Conservation (phyloP, 306 rosid genomes). For the Alnus rubra region DNA sequence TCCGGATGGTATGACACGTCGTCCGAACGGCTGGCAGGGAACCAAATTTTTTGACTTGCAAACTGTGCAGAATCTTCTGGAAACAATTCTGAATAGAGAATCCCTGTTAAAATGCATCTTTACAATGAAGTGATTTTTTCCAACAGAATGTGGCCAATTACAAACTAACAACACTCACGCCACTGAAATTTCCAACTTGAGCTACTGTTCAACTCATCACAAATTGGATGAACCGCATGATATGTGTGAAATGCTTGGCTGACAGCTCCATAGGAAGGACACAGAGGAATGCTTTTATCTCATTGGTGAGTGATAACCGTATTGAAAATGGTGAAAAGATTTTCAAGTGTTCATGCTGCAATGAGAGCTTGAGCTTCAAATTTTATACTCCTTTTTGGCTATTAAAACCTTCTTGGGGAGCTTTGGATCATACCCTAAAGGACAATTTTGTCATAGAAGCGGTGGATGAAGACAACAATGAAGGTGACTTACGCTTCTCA, state of each 20-base stretch:
- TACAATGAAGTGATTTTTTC: too few relatives aligned
- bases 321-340: slow-evolving; percentile 34
- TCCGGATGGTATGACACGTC: too few relatives aligned
- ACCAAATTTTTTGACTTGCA: too few relatives aligned
- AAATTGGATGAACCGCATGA: slow-evolving; percentile 42
- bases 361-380: slow-evolving; percentile 44
- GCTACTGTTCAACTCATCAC: slow-evolving; percentile 60
- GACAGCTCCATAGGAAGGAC: slow-evolving; percentile 37
- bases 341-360: slow-evolving; percentile 57
- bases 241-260: slow-evolving; percentile 69
- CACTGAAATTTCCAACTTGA: slow-evolving; percentile 56
- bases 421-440: slow-evolving; percentile 38
- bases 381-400: slow-evolving; percentile 36
- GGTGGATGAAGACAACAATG: slow-evolving; percentile 40
- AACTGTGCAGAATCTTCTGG: too few relatives aligned
- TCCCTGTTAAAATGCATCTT: too few relatives aligned
- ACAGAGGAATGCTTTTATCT: slow-evolving; percentile 42
- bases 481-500: slow-evolving; percentile 4
- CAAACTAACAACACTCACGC: slow-evolving; percentile 42
- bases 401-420: slow-evolving; percentile 52
- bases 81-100: too few relatives aligned
- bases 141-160: too few relatives aligned
- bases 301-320: slow-evolving; percentile 40
- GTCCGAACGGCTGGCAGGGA: too few relatives aligned
- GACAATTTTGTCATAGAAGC: slow-evolving; percentile 49